Evolutionary conservation across 495 filamentous ascomycete genomes (phyloP), one percentile per base, ranked within the genome.

Genomic region (Trichoderma gamsii): DNA sequence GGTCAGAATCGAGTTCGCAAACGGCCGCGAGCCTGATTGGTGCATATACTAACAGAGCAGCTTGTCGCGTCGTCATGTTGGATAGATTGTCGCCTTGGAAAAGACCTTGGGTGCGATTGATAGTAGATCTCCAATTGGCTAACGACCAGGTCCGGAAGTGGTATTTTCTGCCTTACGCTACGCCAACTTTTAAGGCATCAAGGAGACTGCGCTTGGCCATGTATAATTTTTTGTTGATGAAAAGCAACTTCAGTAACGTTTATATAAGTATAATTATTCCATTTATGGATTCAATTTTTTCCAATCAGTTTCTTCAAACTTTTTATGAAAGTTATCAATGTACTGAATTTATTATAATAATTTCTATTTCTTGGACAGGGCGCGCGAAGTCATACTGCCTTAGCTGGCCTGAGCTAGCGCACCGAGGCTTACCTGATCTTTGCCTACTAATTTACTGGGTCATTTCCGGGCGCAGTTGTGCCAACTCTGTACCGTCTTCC

Each of bases 11-110:
- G 67, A 59, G 9, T n/a, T 21, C 25, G 35, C 23, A 32, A 35
- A 3, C 16, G 3, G 15, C 18, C 52, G 32, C n/a, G 63, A 41
- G 49, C 25, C 23, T 18, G 11, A 21, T 29, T 43, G 18, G 12
- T 65, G 6, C 11, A 23, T 63, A 59, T 68, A 72, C 81, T 78
- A 52, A 83, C 81, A 82, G 70, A 3, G 77, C 80, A 61, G 80
- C 81, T 72, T 77, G 77, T 69, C 74, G 72, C 65, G 80, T 76
- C 68, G 79, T 79, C 80, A 83, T 83, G 70, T 63, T 80, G 79
- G 72, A 15, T 29, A 65, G 35, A 41, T 21, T 16, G n/a, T 65
- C 15, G 35, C 25, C 41, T 35, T 65, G 21, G 63, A 32, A 27
- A 65, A 25, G 41, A 41, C 32, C 27, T 16, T 65, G 63, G 29